Evolutionary conservation across 768 basidiomycete species (phyloP).

Genomic region (Mycena kentingensis): DNA sequence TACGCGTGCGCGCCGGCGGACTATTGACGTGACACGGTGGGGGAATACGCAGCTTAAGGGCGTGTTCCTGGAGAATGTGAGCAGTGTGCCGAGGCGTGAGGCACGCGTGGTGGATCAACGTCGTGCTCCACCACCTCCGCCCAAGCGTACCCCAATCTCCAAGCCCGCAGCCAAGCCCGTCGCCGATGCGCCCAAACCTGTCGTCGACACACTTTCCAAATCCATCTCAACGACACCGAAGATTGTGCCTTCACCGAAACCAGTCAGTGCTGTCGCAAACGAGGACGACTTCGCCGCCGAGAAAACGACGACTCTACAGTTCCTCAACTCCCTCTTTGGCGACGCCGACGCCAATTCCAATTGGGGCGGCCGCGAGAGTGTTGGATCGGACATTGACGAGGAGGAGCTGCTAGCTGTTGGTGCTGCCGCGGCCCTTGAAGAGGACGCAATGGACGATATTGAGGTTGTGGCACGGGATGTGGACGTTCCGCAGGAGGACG

Average conservation of each 20-base stretch:
- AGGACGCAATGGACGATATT: slow-evolving; percentile 34
- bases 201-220: background rate
- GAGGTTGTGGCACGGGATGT: slow-evolving; percentile 37
- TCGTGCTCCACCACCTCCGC: slow-evolving; percentile 9
- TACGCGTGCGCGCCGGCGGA: slow-evolving; percentile 57
- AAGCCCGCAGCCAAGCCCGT: too few species aligned
- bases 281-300: slow-evolving; percentile 48
- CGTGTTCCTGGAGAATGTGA: slow-evolving; percentile 54
- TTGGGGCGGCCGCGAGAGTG: slow-evolving; percentile 63
- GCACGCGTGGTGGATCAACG: slow-evolving; percentile 22
- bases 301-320: slow-evolving; percentile 46
- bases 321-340: slow-evolving; percentile 54
- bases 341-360: slow-evolving; percentile 46
- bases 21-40: slow-evolving; percentile 75
- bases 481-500: slow-evolving; percentile 15
- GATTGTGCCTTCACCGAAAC: slow-evolving; percentile 5
- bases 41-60: slow-evolving; percentile 73
- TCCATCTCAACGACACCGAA: background rate
- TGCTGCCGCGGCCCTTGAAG: slow-evolving; percentile 20
- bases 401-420: slow-evolving; percentile 33
- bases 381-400: slow-evolving; percentile 58
- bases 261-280: slow-evolving; percentile 10
- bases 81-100: slow-evolving; percentile 6
- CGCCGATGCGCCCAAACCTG: background rate
- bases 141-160: too few species aligned